Conservation (phyloP, 1,284 basidiomycete genomes). For the Apiotrichum gracile region DNA sequence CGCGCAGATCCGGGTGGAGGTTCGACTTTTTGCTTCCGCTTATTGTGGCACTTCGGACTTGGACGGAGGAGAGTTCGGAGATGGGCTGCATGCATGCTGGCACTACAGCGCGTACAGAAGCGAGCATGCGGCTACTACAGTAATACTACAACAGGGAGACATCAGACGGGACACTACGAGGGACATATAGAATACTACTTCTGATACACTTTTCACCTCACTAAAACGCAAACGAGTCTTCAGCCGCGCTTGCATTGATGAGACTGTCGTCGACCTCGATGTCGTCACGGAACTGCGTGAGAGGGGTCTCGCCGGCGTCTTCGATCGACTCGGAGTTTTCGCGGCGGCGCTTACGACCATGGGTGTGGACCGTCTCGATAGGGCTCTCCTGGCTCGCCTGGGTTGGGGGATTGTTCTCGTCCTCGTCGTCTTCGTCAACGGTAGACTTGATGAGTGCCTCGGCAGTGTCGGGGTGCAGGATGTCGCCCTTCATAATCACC, state of each 20-base stretch:
- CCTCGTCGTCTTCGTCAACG: not conserved
- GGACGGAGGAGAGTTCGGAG: too few relatives aligned
- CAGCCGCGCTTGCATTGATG: not conserved
- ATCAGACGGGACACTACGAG: too few relatives aligned
- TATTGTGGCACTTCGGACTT: too few relatives aligned
- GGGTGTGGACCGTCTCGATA: not conserved
- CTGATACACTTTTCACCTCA: too few relatives aligned
- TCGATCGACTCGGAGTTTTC: not conserved
- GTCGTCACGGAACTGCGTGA: not conserved
- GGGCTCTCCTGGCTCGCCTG: not conserved
- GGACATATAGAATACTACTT: too few relatives aligned
- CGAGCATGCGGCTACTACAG: too few relatives aligned
- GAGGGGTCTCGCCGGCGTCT: not conserved
- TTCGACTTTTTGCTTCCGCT: too few relatives aligned
- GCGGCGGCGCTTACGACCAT: too few relatives aligned
- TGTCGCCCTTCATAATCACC: slow-evolving; percentile 6
- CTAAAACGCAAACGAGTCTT: not conserved
- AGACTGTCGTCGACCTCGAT: not conserved
- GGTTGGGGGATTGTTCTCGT: not conserved
- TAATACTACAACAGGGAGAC: too few relatives aligned
- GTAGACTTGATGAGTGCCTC: not conserved
- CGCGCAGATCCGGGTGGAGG: not conserved
- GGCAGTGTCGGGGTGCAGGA: slow-evolving; percentile 1
- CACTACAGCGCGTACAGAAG: too few relatives aligned
- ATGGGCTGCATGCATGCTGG: too few relatives aligned